phyloP scores from a whole-genome alignment of 495 filamentous ascomycete species.

The Apodospora peruviana region DNA sequence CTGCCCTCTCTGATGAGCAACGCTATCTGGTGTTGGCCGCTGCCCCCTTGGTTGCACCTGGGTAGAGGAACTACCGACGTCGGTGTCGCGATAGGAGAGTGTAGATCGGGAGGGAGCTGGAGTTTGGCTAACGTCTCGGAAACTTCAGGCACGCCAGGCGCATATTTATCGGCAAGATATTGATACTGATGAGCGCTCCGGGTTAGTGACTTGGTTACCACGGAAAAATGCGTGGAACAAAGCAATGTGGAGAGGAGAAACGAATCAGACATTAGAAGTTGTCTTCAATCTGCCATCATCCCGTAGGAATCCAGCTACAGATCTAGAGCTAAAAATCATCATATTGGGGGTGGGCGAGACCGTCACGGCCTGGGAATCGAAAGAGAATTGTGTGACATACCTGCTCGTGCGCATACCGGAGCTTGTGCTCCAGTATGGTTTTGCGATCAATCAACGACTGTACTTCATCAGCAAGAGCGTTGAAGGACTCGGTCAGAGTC shows the following conservation, averaged over 20 bases:
- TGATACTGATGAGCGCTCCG: slow-evolving; percentile 37
- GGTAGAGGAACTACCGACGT: slow-evolving; percentile 47
- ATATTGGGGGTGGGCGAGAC: too few relatives aligned
- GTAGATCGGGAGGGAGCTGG: slow-evolving; percentile 48
- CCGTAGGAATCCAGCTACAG: slow-evolving; percentile 46
- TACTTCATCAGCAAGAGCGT: slow-evolving; percentile 55
- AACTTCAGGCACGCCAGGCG: slow-evolving; percentile 45
- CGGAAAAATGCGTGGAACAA: slow-evolving; percentile 11
- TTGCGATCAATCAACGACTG: slow-evolving; percentile 50
- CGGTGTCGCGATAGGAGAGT: slow-evolving; percentile 35
- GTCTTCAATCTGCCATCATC: slow-evolving; percentile 47
- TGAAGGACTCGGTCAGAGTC: slow-evolving; percentile 56
- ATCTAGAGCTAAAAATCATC: slow-evolving; percentile 75
- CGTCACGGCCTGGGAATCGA: too few relatives aligned
- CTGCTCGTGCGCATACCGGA: slow-evolving; percentile 53
- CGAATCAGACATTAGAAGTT: slow-evolving; percentile 31
- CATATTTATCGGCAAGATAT: slow-evolving; percentile 53
- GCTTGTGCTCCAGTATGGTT: slow-evolving; percentile 51
- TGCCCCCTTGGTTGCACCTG: slow-evolving; percentile 28
- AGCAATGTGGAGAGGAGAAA: slow-evolving; percentile 26
- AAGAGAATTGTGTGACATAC: slow-evolving; percentile 29
- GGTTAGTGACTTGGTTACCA: slow-evolving; percentile 13
- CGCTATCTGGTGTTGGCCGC: slow-evolving; percentile 48
- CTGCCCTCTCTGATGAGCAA: slow-evolving; percentile 50
- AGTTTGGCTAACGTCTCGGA: slow-evolving; percentile 49